Base-by-base conservation (phyloP, 192 early-diverging fungal species). In the Dispira parvispora region DNA sequence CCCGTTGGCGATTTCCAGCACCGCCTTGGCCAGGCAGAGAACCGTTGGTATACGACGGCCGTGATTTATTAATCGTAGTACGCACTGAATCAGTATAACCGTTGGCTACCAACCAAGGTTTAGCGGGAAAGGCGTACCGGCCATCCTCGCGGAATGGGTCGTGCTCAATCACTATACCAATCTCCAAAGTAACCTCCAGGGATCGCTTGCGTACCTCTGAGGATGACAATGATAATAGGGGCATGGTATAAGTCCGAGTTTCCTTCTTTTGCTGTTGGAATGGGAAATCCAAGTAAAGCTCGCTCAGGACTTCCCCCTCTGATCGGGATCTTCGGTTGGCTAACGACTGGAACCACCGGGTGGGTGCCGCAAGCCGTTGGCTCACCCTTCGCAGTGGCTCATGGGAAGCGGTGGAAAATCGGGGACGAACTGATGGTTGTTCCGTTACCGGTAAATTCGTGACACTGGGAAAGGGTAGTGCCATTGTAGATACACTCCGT, bases 131-230 rank as follows among this genome's bases (percentile, higher is more conserved):
- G 25, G 32, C 27, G 16, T 50, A 64, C 50, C 28, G 11, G 38
- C 63, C 63, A n/a, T 64, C 44, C 16, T 61, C 32, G n/a, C 23
- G 16, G 23, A 49, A 49, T 2, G 52, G 50, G 11, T 71, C 70
- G 65, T 78, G 73, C 45, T 69, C 65, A 11, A 78, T 71, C 43
- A 78, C 68, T 45, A 78, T 68, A 58, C 76, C 76, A 42, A 71
- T 70, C 65, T 78, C 76, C 20, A 78, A 63, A 20, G 73, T 68
- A 26, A 78, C 76, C 0, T 66, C 56, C 65, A 78, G 72, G 16
- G 70, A 63, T n/a, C 73, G 71, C 64, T 73, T 71, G 18, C 73
- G 73, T 69, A 78, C 66, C 11, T 64, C 64, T n/a, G 68, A 72
- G 25, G 73, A 72, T 61, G 72, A 71, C 62, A 73, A 69, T 64